Base-by-base conservation (phyloP, 2,329 filamentous ascomycete genomes). In the Aspergillus novoparasiticus region DNA sequence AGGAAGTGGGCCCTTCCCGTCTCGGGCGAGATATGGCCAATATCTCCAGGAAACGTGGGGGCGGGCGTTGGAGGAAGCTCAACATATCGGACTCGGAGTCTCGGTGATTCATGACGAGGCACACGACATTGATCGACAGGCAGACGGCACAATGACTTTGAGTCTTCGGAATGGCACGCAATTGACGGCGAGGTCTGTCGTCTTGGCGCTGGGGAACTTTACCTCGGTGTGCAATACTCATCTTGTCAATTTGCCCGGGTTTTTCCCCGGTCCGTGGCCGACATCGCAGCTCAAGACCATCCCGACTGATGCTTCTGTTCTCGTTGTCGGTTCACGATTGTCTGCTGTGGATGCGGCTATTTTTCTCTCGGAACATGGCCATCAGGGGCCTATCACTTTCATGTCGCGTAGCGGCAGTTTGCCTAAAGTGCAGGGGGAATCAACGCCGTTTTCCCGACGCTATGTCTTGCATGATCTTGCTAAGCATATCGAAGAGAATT, bases 321-420 rank as follows among this genome's bases (percentile, higher is more conserved):
- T 63, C 21, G 50, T 65, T 26, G 43, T 65, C 26, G 63, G 63
- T 1, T 65, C 63, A 6, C 50, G 63, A n/a, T 34, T 65, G 12
- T 62, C 63, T 1, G 63, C 63, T 26, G 57, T 65, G 14, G 63
- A 65, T 43, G 46, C 60, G 4, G 63, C 63, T 2, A 56, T 60
- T 4, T 50, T 28, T 19, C 60, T 65, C 30, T 50, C 57, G 4
- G 41, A 60, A 19, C 57, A 58, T 54, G 63, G 63, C 1, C 61
- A 65, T 30, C 57, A 48, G 28, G 63, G 60, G n/a, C 39, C 50
- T 14, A 63, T 65, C 26, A 62, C 57, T 9, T 63, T 65, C 6
- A 62, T 65, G 60, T 62, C 60, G 45, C 56, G 60, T 21, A 65
- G 63, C 45, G 63, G 63, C 19, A 45, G 61, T 43, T 43, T 65